phyloP scores from a whole-genome alignment of 805 yeast genomes.

The Priceomyces haplophilus region DNA sequence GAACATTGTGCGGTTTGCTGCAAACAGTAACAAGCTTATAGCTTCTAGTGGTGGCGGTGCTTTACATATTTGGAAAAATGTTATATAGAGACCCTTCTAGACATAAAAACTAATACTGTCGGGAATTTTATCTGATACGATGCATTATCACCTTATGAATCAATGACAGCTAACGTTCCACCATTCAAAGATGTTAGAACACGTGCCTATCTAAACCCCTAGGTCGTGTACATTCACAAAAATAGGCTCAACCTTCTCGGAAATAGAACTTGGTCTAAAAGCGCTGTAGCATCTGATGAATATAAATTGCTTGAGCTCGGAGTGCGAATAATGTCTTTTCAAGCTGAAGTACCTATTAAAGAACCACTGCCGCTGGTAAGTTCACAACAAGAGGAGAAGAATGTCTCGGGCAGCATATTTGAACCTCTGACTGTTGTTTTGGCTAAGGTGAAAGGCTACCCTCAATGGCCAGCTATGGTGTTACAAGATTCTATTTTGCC shows the following conservation, averaged over 20 bases:
- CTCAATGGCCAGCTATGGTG: conserved; percentile 90
- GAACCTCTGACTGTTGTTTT: conserved; percentile 37
- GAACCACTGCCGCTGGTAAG: not conserved
- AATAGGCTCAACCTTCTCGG: not conserved
- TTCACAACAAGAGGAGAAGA: not conserved
- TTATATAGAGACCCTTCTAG: conserved; percentile 7
- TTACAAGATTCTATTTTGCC: conserved; percentile 62
- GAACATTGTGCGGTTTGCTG: conserved; percentile 8
- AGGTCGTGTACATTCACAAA: conserved; percentile 1
- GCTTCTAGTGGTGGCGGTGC: conserved; percentile 19
- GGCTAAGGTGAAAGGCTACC: conserved; percentile 82
- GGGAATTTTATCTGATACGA: not conserved
- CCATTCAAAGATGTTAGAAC: no score
- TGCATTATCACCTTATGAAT: no score
- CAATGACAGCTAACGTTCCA: no score
- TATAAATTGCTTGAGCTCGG: not conserved
- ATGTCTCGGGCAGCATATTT: not conserved
- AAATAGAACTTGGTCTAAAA: not conserved
- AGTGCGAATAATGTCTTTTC: not conserved
- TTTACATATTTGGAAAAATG: conserved; percentile 23
- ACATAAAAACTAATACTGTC: not conserved
- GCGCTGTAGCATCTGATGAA: not conserved
- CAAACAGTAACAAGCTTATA: conserved; percentile 13
- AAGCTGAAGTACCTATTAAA: not conserved
- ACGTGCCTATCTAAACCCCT: no score